A percentile compares a stretch with the other conserved stretches of the same genome.
phyloP scores from a whole-genome alignment of 2,329 filamentous ascomycete species.

The Penicillium brevicompactum region DNA sequence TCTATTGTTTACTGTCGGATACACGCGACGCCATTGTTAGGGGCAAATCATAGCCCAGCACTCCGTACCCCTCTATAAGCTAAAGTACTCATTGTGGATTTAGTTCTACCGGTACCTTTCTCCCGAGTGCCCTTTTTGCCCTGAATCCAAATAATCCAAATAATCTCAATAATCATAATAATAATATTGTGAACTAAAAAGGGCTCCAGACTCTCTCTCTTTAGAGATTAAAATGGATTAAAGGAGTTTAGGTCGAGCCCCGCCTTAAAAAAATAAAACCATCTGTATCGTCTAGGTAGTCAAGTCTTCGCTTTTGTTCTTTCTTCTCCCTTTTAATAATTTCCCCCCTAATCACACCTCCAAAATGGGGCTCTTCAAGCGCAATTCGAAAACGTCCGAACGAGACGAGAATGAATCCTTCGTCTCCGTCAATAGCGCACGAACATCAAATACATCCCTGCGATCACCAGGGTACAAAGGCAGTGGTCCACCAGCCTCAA shows the following conservation, averaged over 20 bases:
- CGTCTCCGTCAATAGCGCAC: constrained; percentile 45
- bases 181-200: not conserved
- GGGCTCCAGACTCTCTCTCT: not conserved
- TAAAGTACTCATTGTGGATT: constrained; percentile 5
- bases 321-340: not conserved
- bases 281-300: not conserved
- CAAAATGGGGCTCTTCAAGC: constrained; percentile 49
- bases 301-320: not conserved
- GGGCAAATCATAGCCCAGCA: not conserved
- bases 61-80: not conserved
- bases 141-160: not conserved
- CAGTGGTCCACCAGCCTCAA: constrained; percentile 51
- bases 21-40: not conserved
- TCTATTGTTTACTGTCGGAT: not conserved
- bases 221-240: not conserved
- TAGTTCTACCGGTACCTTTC: not conserved
- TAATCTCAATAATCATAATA: not conserved
- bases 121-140: not conserved
- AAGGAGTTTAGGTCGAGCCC: constrained; percentile 1
- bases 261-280: constrained; percentile 9
- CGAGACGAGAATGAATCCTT: constrained; percentile 44
- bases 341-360: constrained; percentile 8
- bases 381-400: constrained; percentile 47
- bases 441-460: constrained; percentile 50
- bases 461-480: constrained; percentile 53